phyloP scores from a whole-genome alignment of 192 early-diverging fungal species.

The Rhizophagus clarus region DNA sequence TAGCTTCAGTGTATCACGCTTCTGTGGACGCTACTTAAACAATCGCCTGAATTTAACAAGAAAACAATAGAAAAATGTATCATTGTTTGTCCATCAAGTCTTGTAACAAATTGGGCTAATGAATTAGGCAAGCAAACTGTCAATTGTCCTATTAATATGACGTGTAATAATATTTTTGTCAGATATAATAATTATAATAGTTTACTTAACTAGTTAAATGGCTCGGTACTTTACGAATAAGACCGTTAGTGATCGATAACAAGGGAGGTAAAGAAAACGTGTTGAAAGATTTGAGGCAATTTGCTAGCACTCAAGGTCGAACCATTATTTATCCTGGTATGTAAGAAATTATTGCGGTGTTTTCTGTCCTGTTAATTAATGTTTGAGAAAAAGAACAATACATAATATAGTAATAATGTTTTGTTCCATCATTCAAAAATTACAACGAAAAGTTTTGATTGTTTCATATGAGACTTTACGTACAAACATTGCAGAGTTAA shows the following conservation, averaged over 20 bases:
- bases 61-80: conserved; percentile 95
- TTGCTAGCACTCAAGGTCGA: conserved; percentile 84
- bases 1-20: conserved; percentile 89
- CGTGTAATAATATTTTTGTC: background rate
- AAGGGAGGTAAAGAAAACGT: conserved; percentile 89
- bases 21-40: conserved; percentile 95
- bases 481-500: conserved; percentile 73
- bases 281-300: conserved; percentile 72
- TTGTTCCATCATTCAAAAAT: background rate
- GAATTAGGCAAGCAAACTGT: conserved; percentile 61
- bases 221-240: conserved; percentile 83
- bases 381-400: background rate
- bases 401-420: background rate
- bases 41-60: conserved; percentile 86
- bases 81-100: conserved; percentile 92
- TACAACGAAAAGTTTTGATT: conserved; percentile 72
- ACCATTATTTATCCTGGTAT: conserved; percentile 76
- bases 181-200: background rate
- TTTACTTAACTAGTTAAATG: conserved; percentile 69
- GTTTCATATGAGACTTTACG: conserved; percentile 98
- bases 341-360: too few species aligned
- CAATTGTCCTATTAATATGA: too few species aligned
- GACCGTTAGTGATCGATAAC: conserved; percentile 86
- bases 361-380: background rate
- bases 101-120: conserved; percentile 99